These are phyloP conservation scores for Jamesozyma rosinii DNA, from an alignment of 805 yeast species.

Conservation along the genomic window DNA sequence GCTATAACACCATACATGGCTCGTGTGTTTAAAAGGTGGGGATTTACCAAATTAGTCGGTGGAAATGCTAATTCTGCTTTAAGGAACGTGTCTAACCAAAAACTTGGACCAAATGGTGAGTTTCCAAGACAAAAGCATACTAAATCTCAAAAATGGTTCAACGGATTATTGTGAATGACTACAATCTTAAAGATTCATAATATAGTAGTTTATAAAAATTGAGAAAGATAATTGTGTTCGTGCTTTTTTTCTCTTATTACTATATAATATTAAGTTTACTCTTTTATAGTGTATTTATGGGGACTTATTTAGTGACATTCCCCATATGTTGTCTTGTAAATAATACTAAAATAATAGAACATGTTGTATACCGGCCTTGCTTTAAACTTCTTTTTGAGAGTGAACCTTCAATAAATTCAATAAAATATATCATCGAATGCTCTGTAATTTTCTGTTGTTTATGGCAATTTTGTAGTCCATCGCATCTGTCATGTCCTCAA, in stretches of 20 bases:
- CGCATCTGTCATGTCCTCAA: conserved; percentile 75
- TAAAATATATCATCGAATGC: conserved; percentile 33
- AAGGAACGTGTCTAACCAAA: conserved; percentile 25
- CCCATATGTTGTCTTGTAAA: too few relatives aligned
- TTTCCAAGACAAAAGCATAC: conserved; percentile 35
- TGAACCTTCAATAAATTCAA: too few relatives aligned
- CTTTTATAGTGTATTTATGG: background rate
- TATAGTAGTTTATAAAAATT: background rate
- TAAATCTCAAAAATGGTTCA: conserved; percentile 28
- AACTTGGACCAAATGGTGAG: conserved; percentile 8
- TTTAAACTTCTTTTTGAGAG: too few relatives aligned
- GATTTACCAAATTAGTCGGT: conserved; percentile 47
- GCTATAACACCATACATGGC: conserved; percentile 83
- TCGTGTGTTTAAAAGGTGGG: conserved; percentile 55
- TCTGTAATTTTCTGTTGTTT: conserved; percentile 60
- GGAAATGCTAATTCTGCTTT: conserved; percentile 31
- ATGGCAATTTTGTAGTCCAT: conserved; percentile 74
- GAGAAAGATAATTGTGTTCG: background rate
- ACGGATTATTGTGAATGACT: conserved; percentile 23
- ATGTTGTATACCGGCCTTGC: too few relatives aligned
- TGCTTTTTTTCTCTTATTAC: background rate
- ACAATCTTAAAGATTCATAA: background rate
- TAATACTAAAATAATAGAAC: too few relatives aligned
- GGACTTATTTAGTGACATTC: background rate
- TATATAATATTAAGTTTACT: too few relatives aligned